phyloP scores from a whole-genome alignment of 179 eudicot genomes.

The Vitellaria paradoxa region DNA sequence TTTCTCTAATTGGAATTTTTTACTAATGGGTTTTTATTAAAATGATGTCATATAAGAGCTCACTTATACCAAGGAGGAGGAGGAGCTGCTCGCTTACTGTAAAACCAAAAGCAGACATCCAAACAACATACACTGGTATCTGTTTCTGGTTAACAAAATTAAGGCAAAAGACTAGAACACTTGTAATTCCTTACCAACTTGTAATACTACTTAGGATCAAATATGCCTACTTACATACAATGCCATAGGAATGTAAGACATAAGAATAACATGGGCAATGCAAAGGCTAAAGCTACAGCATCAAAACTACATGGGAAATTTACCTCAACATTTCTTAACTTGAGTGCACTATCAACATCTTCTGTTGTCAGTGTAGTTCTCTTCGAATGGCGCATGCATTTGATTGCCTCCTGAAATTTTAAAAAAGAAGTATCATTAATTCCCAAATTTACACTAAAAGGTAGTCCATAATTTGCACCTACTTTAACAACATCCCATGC shows the following conservation, averaged over 20 bases:
- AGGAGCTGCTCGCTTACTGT: background rate
- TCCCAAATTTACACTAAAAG: background rate
- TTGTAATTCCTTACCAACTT: background rate
- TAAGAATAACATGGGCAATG: background rate
- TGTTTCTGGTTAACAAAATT: background rate
- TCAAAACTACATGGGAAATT: conserved; percentile 4
- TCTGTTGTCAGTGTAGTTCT: conserved; percentile 41
- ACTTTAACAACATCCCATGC: background rate
- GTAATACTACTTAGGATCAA: background rate
- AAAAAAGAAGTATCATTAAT: too few relatives aligned
- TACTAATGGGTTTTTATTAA: background rate
- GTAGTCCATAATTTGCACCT: background rate
- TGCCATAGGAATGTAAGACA: background rate
- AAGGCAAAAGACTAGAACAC: background rate
- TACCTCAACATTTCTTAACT: conserved; percentile 53
- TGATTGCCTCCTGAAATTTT: conserved; percentile 48
- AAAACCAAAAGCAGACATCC: background rate
- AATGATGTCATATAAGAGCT: background rate
- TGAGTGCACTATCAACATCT: conserved; percentile 53
- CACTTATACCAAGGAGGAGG: background rate
- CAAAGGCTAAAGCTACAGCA: background rate
- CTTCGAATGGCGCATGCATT: conserved; percentile 57
- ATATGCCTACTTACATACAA: background rate
- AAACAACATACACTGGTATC: background rate
- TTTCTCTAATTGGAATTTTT: background rate